Evolutionary conservation across 179 eudicot species (phyloP).

Genomic region (Drosera spatulata): DNA sequence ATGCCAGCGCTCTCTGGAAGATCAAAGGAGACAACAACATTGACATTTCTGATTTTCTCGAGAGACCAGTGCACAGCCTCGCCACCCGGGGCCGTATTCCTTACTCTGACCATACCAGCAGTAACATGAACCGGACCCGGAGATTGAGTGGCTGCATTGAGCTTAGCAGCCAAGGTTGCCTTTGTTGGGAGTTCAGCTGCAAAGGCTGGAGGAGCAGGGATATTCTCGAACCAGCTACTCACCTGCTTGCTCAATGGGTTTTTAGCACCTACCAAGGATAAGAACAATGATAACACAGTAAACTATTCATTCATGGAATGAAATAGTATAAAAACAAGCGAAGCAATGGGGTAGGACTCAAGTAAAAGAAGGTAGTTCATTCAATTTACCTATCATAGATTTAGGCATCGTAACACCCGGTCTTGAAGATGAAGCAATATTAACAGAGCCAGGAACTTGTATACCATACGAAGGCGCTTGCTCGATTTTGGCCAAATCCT

Average conservation of each 20-base stretch:
- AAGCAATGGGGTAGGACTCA: background rate
- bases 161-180: conserved; percentile 23
- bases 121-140: conserved; percentile 55
- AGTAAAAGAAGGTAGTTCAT: background rate
- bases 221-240: conserved; percentile 47
- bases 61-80: conserved; percentile 30
- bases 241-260: conserved; percentile 44
- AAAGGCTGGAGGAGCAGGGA: conserved; percentile 72
- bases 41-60: conserved; percentile 43
- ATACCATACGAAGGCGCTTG: conserved; percentile 20
- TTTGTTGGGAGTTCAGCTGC: conserved; percentile 71
- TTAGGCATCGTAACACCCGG: conserved; percentile 18
- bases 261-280: conserved; percentile 37
- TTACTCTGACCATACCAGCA: conserved; percentile 70
- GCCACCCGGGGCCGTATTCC: conserved; percentile 22
- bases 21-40: conserved; percentile 54
- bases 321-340: background rate
- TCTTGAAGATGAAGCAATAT: conserved; percentile 47
- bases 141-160: conserved; percentile 42
- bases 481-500: conserved; percentile 24
- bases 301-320: background rate
- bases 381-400: conserved; percentile 33
- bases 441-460: conserved; percentile 14
- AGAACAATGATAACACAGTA: background rate
- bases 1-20: conserved; percentile 21